Percentiles rank a stretch among this genome's conserved stretches.
Evolutionary conservation across 2,329 filamentous ascomycete genomes (phyloP).

Genomic region (Ophiostoma sp.): DNA sequence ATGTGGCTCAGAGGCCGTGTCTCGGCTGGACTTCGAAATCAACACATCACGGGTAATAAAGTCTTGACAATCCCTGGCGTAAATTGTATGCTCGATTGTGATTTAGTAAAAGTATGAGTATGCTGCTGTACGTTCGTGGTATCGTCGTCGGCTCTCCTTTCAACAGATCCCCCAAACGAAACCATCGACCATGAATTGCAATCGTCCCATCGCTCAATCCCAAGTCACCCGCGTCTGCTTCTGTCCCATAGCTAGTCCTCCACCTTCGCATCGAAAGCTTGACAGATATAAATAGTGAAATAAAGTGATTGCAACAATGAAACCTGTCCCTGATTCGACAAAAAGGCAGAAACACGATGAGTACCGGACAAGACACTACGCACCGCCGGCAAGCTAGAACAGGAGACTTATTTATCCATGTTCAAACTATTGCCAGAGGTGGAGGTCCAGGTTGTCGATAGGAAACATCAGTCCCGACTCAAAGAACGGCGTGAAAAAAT

Average conservation of each 20-base stretch:
- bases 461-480: background rate
- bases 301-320: background rate
- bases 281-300: background rate
- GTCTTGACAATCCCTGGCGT: background rate
- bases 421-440: background rate
- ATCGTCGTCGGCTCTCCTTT: slow-evolving; percentile 20
- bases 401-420: background rate
- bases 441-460: background rate
- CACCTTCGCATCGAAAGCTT: background rate
- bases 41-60: background rate
- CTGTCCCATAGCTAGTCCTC: background rate
- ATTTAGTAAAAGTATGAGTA: slow-evolving; percentile 14
- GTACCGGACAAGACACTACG: background rate
- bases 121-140: slow-evolving; percentile 20
- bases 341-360: background rate
- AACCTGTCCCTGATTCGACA: background rate
- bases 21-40: background rate
- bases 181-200: background rate
- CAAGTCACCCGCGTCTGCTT: background rate
- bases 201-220: background rate
- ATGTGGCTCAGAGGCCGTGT: too few relatives aligned
- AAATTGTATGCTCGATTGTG: slow-evolving; percentile 14
- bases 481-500: background rate
- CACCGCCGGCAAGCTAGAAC: background rate
- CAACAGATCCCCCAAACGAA: slow-evolving; percentile 4